Evolutionary conservation across 1,284 basidiomycete species (phyloP), one percentile per base, ranked within the genome.

Genomic region (Cerrena zonata): DNA sequence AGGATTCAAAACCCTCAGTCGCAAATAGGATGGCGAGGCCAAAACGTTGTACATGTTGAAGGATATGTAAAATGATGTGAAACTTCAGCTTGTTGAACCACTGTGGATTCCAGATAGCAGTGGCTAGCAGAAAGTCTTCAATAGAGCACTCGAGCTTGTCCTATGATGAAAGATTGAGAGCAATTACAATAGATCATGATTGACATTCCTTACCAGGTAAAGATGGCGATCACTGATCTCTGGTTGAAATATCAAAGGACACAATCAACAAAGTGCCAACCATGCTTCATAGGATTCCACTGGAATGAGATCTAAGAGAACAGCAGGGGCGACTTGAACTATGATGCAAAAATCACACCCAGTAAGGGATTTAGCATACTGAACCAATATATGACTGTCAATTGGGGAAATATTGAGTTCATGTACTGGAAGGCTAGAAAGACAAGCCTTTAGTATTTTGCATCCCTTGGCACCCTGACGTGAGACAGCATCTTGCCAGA

Each of bases 261-360:
- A 48, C 0, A 68, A 52, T 0, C 37, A 27, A 2, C 54, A 53
- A 5, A 68, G 44, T 1, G 64, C 56, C 1, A 58, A 13, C 65
- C 65, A 69, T 2, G 57, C 48, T 11, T 59, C 27, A 25, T 58
- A 57, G 27, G 37, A 44, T 3, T 52, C 41, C 5, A 38, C 19
- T 3, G 56, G 45, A 12, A 66, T 43, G 4, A 67, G 47, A 23
- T 54, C 62, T 40, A 65, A 53, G 0, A 69, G 47, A 3, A 59
- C 44, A 50, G 64, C 68, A 1, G 61, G 42, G 56, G 66, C 63
- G 0, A 64, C 50, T 40, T 69, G 66, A 2, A 50, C 49, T 1
- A 69, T 49, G 5, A 53, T 63, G 47, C 67, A 65, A 56, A 67
- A 65, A 30, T 69, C 66, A 45, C 66, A 66, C 0, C 67, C 64